A percentile compares a stretch with the other conserved stretches of the same genome.
Evolutionary conservation across 139 green algal species (phyloP).

Genomic region (Mesostigma viride): DNA sequence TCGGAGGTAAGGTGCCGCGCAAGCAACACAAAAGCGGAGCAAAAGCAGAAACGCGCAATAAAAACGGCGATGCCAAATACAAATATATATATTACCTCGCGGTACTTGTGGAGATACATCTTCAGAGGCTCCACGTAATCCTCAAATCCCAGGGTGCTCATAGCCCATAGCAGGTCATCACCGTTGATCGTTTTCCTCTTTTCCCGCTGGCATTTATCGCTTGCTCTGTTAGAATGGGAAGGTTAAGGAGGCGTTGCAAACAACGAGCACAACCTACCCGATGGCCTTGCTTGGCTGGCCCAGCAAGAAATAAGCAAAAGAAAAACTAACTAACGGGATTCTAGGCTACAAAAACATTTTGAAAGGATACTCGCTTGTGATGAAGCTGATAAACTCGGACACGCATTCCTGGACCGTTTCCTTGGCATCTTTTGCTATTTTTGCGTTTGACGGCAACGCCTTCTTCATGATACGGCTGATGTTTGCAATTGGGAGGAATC

Average conservation of each 20-base stretch:
- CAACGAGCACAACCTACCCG: background rate
- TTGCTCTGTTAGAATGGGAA: constrained; percentile 61
- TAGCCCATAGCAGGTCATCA: constrained; percentile 95
- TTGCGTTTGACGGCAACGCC: constrained; percentile 52
- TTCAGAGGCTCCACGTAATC: constrained; percentile 94
- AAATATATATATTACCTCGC: constrained; percentile 49
- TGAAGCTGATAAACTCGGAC: constrained; percentile 97
- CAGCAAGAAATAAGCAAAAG: background rate
- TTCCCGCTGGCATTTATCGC: constrained; percentile 94
- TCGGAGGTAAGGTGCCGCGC: background rate
- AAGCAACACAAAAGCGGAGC: background rate
- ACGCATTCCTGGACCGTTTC: constrained; percentile 98
- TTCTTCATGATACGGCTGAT: constrained; percentile 99
- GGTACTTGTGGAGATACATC: constrained; percentile 85
- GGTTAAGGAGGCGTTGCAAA: constrained; percentile 2
- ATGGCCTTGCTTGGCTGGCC: background rate
- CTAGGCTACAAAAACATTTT: background rate
- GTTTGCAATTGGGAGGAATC: constrained; percentile 96
- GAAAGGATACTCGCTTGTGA: constrained; percentile 84
- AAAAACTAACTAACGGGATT: too few species aligned
- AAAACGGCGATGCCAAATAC: background rate
- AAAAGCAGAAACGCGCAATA: background rate
- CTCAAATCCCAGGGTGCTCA: constrained; percentile 93
- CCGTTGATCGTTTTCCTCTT: constrained; percentile 99
- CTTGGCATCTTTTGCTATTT: constrained; percentile 99